Evolutionary conservation across 2,329 filamentous ascomycete genomes (phyloP), one percentile per base, ranked within the genome.

Genomic region (Botrytis deweyae): DNA sequence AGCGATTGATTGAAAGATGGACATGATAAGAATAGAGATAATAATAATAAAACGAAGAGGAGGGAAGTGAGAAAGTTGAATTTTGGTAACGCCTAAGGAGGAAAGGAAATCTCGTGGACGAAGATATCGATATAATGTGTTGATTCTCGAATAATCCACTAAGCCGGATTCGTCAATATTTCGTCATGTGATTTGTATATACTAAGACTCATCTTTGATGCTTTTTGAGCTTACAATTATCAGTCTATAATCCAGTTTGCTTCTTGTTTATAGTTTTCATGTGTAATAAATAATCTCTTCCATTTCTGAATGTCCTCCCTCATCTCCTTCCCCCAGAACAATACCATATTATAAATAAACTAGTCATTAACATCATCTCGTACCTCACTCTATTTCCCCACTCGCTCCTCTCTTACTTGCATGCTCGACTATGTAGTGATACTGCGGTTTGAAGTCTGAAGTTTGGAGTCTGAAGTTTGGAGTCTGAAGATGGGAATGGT

Each of bases 201-300:
- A 12, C 7, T 25, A 6, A 25, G 4, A 12, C n/a, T n/a, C 0
- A 16, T 6, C 8, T 55, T n/a, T 55, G 12, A 55, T n/a, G 0
- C 12, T 3, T 16, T 55, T 14, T 52, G 49, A n/a, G 12, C 46
- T 49, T 12, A 25, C 46, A 12, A 52, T 25, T 25, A 12, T 14
- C 10, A 12, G 4, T 25, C 46, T 25, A 25, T 25, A 12, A 25
- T 25, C 10, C 4, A 52, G 46, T 25, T 52, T 52, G 4, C 25
- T 52, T 52, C 4, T 4, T n/a, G 14, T n/a, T 5, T n/a, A 12
- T 52, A n/a, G 10, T 52, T 5, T 4, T 14, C 14, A 52, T 52
- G 6, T 14, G 4, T n/a, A 7, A 49, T 49, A 49, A 4, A 49
- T 22, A 22, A 49, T 49, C 46, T 49, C 20, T 12, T 49, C 20